A percentile compares a stretch with the other conserved stretches of the same genome.
Evolutionary conservation across 2,329 filamentous ascomycete genomes (phyloP).

Genomic region (Fusarium setosum): DNA sequence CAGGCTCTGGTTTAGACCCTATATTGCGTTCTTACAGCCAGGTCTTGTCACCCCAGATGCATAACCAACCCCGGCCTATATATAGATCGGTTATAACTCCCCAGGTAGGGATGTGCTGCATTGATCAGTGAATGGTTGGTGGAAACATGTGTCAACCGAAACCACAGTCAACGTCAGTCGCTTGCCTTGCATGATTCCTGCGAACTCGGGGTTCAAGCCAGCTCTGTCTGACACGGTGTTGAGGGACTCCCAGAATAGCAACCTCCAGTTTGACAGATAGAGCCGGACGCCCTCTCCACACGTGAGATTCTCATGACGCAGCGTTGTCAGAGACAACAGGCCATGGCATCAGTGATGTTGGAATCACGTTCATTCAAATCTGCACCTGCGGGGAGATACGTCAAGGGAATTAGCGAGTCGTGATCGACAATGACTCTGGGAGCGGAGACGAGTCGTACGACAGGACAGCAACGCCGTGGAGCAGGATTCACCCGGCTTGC

Average conservation of each 20-base stretch:
- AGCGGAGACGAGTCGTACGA: constrained; percentile 1
- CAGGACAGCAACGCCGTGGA: background rate
- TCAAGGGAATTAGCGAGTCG: background rate
- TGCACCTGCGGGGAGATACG: background rate
- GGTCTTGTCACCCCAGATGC: background rate
- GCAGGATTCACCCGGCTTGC: background rate
- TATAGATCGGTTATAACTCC: background rate
- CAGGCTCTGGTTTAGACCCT: background rate
- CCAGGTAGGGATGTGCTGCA: background rate
- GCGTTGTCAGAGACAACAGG: background rate
- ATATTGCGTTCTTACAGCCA: background rate
- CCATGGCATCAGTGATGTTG: background rate
- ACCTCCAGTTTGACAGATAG: background rate
- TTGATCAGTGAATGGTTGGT: background rate
- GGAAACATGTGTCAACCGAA: background rate
- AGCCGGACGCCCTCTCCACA: background rate
- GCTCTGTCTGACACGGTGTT: too few relatives aligned
- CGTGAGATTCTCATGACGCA: background rate
- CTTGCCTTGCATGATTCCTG: background rate
- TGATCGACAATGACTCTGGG: background rate
- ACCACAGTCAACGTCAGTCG: background rate
- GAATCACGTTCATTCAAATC: background rate
- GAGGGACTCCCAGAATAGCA: background rate
- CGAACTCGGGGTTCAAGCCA: too few relatives aligned
- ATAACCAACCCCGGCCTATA: background rate